Percentiles rank a stretch among this genome's conserved stretches.
Evolutionary conservation across 1,284 basidiomycete genomes (phyloP).

Genomic region (Dichomitus squalens): DNA sequence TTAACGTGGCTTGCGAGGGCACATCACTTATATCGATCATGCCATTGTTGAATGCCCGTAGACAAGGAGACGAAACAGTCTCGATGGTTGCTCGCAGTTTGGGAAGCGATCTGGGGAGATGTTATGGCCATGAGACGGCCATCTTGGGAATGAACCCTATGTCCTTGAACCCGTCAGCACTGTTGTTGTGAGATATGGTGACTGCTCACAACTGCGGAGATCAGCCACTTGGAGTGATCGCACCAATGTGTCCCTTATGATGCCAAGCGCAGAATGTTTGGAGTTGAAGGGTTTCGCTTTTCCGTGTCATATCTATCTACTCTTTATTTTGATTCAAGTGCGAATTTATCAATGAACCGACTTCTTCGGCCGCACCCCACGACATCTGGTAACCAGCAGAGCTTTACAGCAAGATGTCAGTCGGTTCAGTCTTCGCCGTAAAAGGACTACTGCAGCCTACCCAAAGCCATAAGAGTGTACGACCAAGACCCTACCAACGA

Average conservation of each 20-base stretch:
- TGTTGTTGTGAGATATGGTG: no score
- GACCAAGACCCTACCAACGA: conserved; percentile 46
- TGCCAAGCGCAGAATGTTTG: no score
- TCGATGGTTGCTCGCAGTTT: background rate
- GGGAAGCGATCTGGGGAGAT: no score
- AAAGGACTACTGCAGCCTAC: conserved; percentile 28
- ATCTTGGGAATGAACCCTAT: no score
- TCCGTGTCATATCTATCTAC: no score
- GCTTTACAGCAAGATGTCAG: conserved; percentile 44
- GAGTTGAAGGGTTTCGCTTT: no score
- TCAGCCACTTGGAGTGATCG: no score
- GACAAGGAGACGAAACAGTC: background rate
- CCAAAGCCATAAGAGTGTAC: conserved; percentile 74
- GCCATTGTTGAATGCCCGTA: background rate
- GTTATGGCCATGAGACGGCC: no score
- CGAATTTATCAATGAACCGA: conserved; percentile 24
- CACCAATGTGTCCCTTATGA: no score
- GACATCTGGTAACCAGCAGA: conserved; percentile 74
- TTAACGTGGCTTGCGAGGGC: background rate
- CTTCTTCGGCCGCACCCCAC: conserved; percentile 67
- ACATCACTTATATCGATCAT: background rate
- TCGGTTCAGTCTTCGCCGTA: background rate
- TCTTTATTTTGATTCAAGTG: conserved; percentile 8
- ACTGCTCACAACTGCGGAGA: no score
- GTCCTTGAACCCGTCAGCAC: no score